A percentile compares a stretch with the other conserved stretches of the same genome.
These are phyloP conservation scores for Sedum album DNA, from an alignment of 164 flowering plant genomes.

Conservation along the genomic window DNA sequence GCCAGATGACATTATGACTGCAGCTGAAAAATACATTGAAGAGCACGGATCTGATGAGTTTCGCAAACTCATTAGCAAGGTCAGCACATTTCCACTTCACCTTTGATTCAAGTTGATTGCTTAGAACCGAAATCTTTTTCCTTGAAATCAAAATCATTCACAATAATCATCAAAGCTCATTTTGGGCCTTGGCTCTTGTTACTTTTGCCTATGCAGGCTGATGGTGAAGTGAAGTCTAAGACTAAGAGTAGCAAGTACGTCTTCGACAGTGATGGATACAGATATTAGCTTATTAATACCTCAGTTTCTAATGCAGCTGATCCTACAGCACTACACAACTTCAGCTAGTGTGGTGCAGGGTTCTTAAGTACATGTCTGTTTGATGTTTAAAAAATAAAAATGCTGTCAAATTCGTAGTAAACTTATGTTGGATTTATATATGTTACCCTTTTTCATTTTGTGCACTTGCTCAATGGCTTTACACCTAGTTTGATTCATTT, in stretches of 20 bases:
- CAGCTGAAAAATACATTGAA: slow-evolving; percentile 72
- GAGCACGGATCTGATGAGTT: slow-evolving; percentile 78
- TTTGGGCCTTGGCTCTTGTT: not conserved
- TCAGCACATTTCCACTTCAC: slow-evolving; percentile 3
- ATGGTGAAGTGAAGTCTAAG: not conserved
- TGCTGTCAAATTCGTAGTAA: too few species aligned
- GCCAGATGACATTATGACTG: slow-evolving; percentile 55
- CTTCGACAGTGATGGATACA: slow-evolving; percentile 1
- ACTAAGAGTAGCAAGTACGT: not conserved
- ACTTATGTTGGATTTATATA: too few species aligned
- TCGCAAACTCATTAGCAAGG: slow-evolving; percentile 57
- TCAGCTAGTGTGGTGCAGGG: not conserved
- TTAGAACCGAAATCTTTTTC: not conserved
- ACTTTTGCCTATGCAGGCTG: not conserved
- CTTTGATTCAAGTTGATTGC: not conserved
- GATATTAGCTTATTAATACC: not conserved
- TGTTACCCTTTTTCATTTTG: too few species aligned
- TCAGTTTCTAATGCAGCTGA: not conserved
- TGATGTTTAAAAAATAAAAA: not conserved
- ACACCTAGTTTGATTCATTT: too few species aligned
- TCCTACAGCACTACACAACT: not conserved
- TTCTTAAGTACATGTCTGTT: not conserved
- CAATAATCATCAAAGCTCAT: not conserved
- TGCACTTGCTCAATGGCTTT: too few species aligned
- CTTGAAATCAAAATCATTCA: not conserved